These are phyloP conservation scores for Phaseolus coccineus DNA, from an alignment of 331 rosid genomes.

Conservation along the genomic window DNA sequence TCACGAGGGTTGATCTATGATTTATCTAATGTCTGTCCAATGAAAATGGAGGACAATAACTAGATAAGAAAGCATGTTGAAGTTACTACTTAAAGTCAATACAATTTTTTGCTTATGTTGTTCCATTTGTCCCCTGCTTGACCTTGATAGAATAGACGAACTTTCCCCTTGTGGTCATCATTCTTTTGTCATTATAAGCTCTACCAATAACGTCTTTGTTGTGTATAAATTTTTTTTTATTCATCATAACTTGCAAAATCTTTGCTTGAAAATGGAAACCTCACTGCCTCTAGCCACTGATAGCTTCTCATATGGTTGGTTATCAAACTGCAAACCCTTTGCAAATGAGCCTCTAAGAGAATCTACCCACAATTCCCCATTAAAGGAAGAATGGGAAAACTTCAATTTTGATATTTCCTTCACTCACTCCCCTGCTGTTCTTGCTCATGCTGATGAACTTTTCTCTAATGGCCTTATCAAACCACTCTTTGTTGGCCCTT, in stretches of 20 bases:
- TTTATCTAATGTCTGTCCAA: constrained; percentile 29
- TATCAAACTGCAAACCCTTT: constrained; percentile 45
- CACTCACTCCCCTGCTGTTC: constrained; percentile 14
- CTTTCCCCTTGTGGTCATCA: constrained; percentile 47
- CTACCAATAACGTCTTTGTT: constrained; percentile 38
- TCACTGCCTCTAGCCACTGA: constrained; percentile 62
- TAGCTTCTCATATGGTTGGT: constrained; percentile 68
- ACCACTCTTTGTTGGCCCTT: constrained; percentile 39
- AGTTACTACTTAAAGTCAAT: constrained; percentile 29
- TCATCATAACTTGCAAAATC: constrained; percentile 13
- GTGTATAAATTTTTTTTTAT: constrained; percentile 25
- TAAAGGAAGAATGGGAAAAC: constrained; percentile 40
- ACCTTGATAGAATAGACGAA: constrained; percentile 54
- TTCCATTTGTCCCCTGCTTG: constrained; percentile 59
- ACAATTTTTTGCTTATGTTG: constrained; percentile 39
- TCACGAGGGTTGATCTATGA: constrained; percentile 34
- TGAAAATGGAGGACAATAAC: constrained; percentile 34
- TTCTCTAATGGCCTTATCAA: constrained; percentile 61
- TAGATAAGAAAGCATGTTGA: constrained; percentile 35
- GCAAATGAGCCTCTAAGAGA: constrained; percentile 15
- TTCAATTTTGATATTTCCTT: constrained; percentile 54
- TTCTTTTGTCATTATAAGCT: constrained; percentile 46
- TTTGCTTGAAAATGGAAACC: constrained; percentile 48
- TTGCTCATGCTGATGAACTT: constrained; percentile 67
- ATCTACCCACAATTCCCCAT: constrained; percentile 3